These are phyloP conservation scores for Beauveria brongniartii DNA, from an alignment of 2,329 filamentous ascomycete species.

Conservation along the genomic window DNA sequence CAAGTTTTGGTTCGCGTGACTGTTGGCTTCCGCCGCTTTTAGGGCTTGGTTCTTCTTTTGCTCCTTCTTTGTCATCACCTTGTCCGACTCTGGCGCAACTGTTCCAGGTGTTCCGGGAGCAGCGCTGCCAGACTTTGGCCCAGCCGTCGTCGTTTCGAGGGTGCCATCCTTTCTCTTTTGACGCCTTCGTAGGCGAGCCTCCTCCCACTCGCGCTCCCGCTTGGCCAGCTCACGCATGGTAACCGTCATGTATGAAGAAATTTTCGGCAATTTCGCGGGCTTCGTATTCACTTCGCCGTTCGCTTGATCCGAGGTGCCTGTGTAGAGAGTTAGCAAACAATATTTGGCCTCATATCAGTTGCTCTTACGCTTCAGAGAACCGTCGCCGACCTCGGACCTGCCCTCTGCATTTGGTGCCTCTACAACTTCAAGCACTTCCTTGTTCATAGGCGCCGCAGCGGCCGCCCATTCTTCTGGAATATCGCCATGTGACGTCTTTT, in stretches of 20 bases:
- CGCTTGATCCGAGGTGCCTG: conserved; percentile 33
- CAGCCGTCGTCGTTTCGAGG: conserved; percentile 38
- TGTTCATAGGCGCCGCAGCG: conserved; percentile 51
- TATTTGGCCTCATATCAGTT: not conserved
- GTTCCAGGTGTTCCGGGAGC: conserved; percentile 55
- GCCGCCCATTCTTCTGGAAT: conserved; percentile 70
- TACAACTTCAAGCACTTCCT: conserved; percentile 26
- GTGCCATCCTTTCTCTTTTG: conserved; percentile 54
- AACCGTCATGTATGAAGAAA: conserved; percentile 41
- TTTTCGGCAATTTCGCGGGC: conserved; percentile 38
- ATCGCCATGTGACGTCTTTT: conserved; percentile 70
- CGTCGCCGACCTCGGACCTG: conserved; percentile 34
- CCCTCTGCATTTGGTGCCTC: conserved; percentile 16
- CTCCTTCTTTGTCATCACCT: conserved; percentile 81
- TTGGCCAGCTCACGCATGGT: conserved; percentile 55
- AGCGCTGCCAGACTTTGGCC: conserved; percentile 46
- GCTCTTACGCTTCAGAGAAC: conserved; percentile 51
- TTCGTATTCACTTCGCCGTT: conserved; percentile 31
- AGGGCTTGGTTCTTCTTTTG: conserved; percentile 66
- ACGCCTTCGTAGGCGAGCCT: conserved; percentile 60
- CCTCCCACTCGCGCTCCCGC: conserved; percentile 64
- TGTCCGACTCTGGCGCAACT: conserved; percentile 55
- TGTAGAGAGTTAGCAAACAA: conserved; percentile 13
- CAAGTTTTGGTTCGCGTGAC: conserved; percentile 73
- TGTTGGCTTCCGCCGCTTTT: conserved; percentile 68